A percentile compares a stretch with the other conserved stretches of the same genome.
Evolutionary conservation across 768 basidiomycete genomes (phyloP).

Genomic region (Lactarius vividus): DNA sequence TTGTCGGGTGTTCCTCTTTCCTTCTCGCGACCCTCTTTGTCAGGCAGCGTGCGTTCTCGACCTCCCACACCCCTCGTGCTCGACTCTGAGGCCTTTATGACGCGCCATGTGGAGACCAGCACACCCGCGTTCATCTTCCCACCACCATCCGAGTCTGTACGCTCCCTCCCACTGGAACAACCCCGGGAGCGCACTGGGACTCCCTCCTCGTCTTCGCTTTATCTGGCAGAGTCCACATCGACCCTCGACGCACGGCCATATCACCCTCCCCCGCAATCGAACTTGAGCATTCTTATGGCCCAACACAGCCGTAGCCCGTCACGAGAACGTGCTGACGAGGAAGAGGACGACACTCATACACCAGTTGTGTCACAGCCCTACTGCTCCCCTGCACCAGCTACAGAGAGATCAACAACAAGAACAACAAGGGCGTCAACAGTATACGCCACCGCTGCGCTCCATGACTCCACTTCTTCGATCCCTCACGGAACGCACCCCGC

Average conservation of each 20-base stretch:
- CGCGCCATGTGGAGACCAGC: conserved; percentile 13
- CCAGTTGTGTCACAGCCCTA: conserved; percentile 11
- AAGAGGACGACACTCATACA: conserved; percentile 6
- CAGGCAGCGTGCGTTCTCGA: conserved; percentile 24
- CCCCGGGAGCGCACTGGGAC: conserved; percentile 16
- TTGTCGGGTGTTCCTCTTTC: conserved; percentile 53
- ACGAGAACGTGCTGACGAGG: conserved; percentile 14
- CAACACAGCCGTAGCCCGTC: conserved; percentile 25
- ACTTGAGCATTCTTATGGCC: conserved; percentile 39
- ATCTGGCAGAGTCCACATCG: conserved; percentile 27
- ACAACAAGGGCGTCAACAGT: not conserved
- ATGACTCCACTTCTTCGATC: conserved; percentile 13
- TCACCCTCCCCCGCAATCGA: conserved; percentile 33
- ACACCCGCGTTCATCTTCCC: conserved; percentile 26
- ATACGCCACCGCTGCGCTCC: not conserved
- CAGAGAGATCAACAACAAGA: not conserved
- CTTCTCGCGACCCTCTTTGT: conserved; percentile 31
- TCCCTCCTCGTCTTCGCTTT: conserved; percentile 32
- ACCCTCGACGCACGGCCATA: conserved; percentile 27
- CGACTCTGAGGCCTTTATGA: conserved; percentile 35
- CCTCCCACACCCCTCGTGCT: conserved; percentile 39
- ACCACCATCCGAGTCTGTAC: conserved; percentile 18
- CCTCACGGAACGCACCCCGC: conserved; percentile 20
- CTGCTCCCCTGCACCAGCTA: not conserved
- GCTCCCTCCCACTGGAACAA: conserved; percentile 19